Evolutionary conservation across 805 yeast species (phyloP).

Genomic region (Isabelozyma rhagii): DNA sequence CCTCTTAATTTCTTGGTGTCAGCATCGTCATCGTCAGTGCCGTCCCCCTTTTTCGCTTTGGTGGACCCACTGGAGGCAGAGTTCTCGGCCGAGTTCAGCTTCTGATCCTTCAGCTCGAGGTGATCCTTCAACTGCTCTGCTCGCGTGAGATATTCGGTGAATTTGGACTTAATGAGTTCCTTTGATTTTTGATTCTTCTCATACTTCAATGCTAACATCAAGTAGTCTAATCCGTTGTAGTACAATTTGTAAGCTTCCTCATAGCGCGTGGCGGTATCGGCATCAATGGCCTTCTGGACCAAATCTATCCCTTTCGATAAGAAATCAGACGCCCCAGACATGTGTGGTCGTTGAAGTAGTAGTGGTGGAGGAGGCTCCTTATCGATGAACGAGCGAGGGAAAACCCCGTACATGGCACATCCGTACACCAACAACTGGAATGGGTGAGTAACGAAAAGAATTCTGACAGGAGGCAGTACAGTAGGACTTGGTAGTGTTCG

Average conservation of each 20-base stretch:
- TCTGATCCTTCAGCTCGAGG: slow-evolving; percentile 59
- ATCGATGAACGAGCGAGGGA: not conserved
- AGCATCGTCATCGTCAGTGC: slow-evolving; percentile 64
- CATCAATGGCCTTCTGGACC: slow-evolving; percentile 91
- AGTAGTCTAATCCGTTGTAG: slow-evolving; percentile 88
- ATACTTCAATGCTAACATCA: slow-evolving; percentile 90
- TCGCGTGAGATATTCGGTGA: slow-evolving; percentile 85
- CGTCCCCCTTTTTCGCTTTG: slow-evolving; percentile 51
- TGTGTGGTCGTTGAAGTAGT: not conserved
- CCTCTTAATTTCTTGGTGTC: slow-evolving; percentile 88
- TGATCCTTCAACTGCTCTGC: slow-evolving; percentile 94
- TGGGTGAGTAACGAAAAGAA: too few relatives aligned
- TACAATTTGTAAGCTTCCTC: slow-evolving; percentile 93
- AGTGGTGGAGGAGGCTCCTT: not conserved
- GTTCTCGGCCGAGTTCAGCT: slow-evolving; percentile 45
- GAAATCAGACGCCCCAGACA: slow-evolving; percentile 56
- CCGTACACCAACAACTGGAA: too few relatives aligned
- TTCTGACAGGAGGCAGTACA: too few relatives aligned
- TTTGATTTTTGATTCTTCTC: slow-evolving; percentile 90
- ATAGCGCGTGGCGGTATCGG: slow-evolving; percentile 83
- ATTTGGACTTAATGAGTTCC: slow-evolving; percentile 82
- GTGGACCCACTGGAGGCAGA: slow-evolving; percentile 58
- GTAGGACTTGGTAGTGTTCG: too few relatives aligned
- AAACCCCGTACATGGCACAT: too few relatives aligned
- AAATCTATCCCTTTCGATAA: slow-evolving; percentile 92